These are phyloP conservation scores for Sporobolomyces pararoseus DNA, from an alignment of 768 basidiomycete genomes.

Conservation along the genomic window DNA sequence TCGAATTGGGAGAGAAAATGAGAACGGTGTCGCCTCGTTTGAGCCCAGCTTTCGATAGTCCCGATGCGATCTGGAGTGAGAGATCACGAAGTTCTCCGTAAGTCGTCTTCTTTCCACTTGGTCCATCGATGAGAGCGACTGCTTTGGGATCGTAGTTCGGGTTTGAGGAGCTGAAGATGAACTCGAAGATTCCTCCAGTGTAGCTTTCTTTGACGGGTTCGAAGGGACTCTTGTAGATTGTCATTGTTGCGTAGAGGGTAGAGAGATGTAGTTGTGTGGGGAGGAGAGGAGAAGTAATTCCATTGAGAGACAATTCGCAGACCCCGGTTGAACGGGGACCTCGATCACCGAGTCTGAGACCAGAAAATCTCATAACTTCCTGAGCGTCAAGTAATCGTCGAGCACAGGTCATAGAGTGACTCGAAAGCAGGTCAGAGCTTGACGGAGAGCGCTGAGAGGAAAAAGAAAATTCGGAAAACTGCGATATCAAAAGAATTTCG, in stretches of 20 bases:
- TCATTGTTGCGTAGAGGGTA: not conserved
- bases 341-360: too few relatives aligned
- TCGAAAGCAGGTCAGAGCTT: too few relatives aligned
- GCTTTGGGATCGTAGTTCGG: not conserved
- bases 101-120: conserved; percentile 15
- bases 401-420: too few relatives aligned
- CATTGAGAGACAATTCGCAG: not conserved
- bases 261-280: not conserved
- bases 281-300: not conserved
- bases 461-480: too few relatives aligned
- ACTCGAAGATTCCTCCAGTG: conserved; percentile 27
- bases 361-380: too few relatives aligned
- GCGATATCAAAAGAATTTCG: too few relatives aligned
- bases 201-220: conserved; percentile 5
- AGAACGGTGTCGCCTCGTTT: conserved; percentile 21
- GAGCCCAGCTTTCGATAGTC: not conserved
- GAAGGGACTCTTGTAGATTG: conserved; percentile 12
- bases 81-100: conserved; percentile 2
- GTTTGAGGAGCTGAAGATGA: conserved; percentile 1
- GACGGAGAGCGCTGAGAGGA: too few relatives aligned
- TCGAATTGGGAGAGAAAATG: conserved; percentile 36
- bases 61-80: conserved; percentile 17
- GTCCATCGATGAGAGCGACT: conserved; percentile 30
- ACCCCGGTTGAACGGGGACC: too few relatives aligned
- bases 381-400: too few relatives aligned